A percentile compares a stretch with the other conserved stretches of the same genome.
phyloP scores from a whole-genome alignment of 2,329 filamentous ascomycete species.

The Colletotrichum chrysophilum region DNA sequence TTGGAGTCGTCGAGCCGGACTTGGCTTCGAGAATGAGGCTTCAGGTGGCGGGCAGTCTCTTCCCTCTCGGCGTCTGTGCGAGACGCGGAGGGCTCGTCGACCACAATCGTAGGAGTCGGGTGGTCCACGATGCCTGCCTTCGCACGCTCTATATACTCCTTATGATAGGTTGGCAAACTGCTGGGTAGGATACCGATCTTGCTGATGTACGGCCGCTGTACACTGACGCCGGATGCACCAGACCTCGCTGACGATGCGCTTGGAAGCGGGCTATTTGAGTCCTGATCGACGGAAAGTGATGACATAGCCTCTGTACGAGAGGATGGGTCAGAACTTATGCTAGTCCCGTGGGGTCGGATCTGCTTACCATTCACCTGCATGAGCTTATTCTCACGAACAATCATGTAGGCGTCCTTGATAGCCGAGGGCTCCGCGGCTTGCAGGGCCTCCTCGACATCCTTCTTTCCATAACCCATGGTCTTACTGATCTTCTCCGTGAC shows the following conservation, averaged over 20 bases:
- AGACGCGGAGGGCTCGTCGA: conserved; percentile 53
- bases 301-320: conserved; percentile 31
- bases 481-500: conserved; percentile 96
- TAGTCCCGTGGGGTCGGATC: background rate
- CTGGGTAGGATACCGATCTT: conserved; percentile 93
- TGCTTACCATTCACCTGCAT: conserved; percentile 92
- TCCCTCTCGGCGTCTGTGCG: conserved; percentile 78
- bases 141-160: conserved; percentile 82
- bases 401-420: conserved; percentile 98
- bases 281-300: conserved; percentile 33
- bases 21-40: conserved; percentile 80
- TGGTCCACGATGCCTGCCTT: conserved; percentile 56
- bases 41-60: conserved; percentile 79
- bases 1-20: conserved; percentile 69
- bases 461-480: conserved; percentile 96
- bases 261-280: conserved; percentile 53
- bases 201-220: conserved; percentile 68
- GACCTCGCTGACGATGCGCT: conserved; percentile 62
- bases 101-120: conserved; percentile 46
- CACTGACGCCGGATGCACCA: conserved; percentile 53
- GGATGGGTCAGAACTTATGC: background rate
- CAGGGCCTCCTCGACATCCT: conserved; percentile 93
- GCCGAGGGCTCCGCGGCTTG: conserved; percentile 92
- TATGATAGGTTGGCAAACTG: conserved; percentile 88
- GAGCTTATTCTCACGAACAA: conserved; percentile 95